Base-by-base conservation (phyloP, 257 asterid genomes). In the Penstemon newberryi region DNA sequence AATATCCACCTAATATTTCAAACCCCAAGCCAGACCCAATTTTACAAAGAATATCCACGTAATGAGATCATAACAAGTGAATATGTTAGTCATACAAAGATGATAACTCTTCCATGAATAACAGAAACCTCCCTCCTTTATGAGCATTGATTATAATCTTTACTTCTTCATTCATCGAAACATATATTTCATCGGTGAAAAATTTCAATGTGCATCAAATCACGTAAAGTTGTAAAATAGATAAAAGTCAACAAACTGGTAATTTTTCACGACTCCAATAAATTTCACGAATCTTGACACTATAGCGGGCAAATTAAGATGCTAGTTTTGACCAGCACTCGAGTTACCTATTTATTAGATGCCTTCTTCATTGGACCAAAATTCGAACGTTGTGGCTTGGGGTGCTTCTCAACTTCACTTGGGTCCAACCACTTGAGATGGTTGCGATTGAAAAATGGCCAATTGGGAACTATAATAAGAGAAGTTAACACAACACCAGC, bases 371-470 rank as follows among this genome's bases (percentile, higher is more conserved):
- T 84, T 1, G 83, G 63, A 69, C 63, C 75, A 25, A 83, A n/a
- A 49, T 0, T 65, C 47, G 80, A 71, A 50, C 81, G 71, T 25
- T 83, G 81, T 4, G 88, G 94, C 82, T 78, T 89, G 47, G 90
- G 94, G 57, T 85, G 79, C 82, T 83, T 86, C 51, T 86, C 91
- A 5, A 79, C 91, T 72, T 83, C 88, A 61, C 71, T 78, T 45
- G 89, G 82, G 75, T 85, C 88, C 79, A 89, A 73, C 96, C 96
- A 89, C 9, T 75, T 82, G 78, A 86, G 89, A 52, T 91, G 83
- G 66, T 84, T 79, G 36, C 84, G 85, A 59, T 84, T 89, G 79
- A 83, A 89, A 62, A 76, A 75, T 0, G 92, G 90, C 95, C 96
- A 89, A 67, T 85, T 80, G 71, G 95, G 96, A 59, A 89, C 47